These are phyloP conservation scores for Parasitella parasitica DNA, from an alignment of 371 early-diverging fungal genomes.

Conservation along the genomic window DNA sequence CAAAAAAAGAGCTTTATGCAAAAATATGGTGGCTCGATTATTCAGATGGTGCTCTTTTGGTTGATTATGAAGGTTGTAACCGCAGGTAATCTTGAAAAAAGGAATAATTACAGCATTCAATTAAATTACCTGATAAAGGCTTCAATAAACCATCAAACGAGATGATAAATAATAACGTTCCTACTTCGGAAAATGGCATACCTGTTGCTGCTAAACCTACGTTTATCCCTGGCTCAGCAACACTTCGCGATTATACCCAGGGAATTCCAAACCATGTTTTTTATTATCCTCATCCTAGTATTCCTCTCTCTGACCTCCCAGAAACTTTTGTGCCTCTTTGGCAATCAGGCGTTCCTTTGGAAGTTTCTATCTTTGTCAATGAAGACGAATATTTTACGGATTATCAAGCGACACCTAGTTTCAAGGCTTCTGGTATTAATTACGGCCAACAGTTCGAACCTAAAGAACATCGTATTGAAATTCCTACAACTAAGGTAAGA, in stretches of 20 bases:
- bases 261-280: constrained; percentile 36
- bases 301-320: constrained; percentile 33
- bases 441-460: constrained; percentile 60
- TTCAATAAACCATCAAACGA: neutral
- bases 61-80: constrained; percentile 31
- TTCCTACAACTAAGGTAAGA: constrained; percentile 43
- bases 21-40: constrained; percentile 37
- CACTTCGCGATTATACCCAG: constrained; percentile 31
- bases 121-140: neutral
- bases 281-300: constrained; percentile 35
- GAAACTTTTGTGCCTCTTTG: constrained; percentile 42
- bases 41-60: constrained; percentile 45
- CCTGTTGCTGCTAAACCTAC: neutral
- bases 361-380: constrained; percentile 54
- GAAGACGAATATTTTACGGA: constrained; percentile 55
- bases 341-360: constrained; percentile 34
- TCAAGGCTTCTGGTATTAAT: constrained; percentile 56
- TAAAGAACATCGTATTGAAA: constrained; percentile 39
- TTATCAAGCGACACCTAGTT: constrained; percentile 52
- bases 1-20: constrained; percentile 28
- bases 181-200: neutral
- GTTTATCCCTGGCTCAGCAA: neutral
- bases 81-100: constrained; percentile 20
- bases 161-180: neutral
- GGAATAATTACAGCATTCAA: neutral